Evolutionary conservation across 345 rosid species (phyloP), one percentile per base, ranked within the genome.

Genomic region (Brassica rapa): DNA sequence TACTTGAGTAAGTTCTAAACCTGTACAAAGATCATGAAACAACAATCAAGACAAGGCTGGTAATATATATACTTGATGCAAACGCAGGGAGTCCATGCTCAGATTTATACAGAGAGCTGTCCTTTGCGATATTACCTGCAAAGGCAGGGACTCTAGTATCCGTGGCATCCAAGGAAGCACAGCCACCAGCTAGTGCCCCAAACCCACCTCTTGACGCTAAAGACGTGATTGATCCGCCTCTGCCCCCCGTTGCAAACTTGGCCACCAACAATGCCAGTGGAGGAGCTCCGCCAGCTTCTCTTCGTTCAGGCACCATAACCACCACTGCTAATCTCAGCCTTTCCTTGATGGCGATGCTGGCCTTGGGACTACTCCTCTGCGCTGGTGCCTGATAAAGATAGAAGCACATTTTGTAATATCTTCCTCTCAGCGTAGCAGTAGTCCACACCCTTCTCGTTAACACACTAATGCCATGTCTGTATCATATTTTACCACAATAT

Each of bases 201-300:
- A 69, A 29, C 25, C 95, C 93, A 8, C 51, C 83, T 19, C 89
- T 92, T 15, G 81, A 73, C 0, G 77, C 84, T 56, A 80, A 77
- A 4, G 93, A 92, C 56, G 73, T 91, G n/a, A 84, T 82, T 15
- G 93, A 90, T 65, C 98, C 97, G 4, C 98, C 98, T 56, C 84
- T 94, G 16, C 97, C 98, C 1, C 84, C 93, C 0, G 93, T 89
- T 61, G 64, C 81, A 24, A 69, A 71, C 7, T 60, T 49, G 29
- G 53, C 81, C 12, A 4, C 82, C 6, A 4, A 81, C 0, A 19
- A 30, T 15, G 37, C 57, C 16, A 19, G 69, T 56, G 33, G 69
- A 63, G 83, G 35, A 35, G 59, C 73, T 32, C 35, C 80, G 1
- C 49, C 70, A 23, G 56, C 81, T 0, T 37, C 78, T 68, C 69